Conservation (phyloP, 1,284 basidiomycete genomes). For the Boletus calvinii region DNA sequence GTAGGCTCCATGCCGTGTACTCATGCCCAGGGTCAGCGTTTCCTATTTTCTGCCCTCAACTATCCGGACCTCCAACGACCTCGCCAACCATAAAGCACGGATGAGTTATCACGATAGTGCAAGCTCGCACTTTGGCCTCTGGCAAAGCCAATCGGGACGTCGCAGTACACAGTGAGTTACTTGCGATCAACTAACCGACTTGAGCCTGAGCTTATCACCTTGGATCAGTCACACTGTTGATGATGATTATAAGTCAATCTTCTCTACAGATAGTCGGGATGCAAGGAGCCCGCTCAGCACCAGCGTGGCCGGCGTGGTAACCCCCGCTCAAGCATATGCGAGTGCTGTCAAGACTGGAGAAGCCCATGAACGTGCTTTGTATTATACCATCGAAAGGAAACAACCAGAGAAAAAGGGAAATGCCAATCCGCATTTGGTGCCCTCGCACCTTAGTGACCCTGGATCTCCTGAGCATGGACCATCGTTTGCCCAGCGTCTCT, state of each 20-base stretch:
- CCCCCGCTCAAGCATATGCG: constrained; percentile 25
- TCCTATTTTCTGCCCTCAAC: neutral
- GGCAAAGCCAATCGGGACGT: neutral
- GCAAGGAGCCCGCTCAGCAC: neutral
- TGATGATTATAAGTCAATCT: constrained; percentile 6
- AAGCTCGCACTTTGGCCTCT: neutral
- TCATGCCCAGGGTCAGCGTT: neutral
- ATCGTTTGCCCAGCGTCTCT: constrained; percentile 32
- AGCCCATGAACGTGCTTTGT: constrained; percentile 8
- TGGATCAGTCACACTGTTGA: constrained; percentile 1
- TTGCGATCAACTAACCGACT: neutral
- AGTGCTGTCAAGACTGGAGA: constrained; percentile 13
- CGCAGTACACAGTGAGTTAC: constrained; percentile 6
- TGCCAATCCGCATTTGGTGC: neutral
- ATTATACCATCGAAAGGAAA: constrained; percentile 27
- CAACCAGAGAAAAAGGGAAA: constrained; percentile 8
- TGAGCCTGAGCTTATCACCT: neutral
- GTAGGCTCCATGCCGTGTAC: neutral
- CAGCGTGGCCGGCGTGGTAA: constrained; percentile 6
- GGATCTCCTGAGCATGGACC: constrained; percentile 10
- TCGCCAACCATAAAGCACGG: neutral
- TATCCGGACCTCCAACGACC: neutral
- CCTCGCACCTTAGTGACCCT: neutral
- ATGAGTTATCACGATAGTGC: constrained; percentile 12
- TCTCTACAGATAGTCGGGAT: constrained; percentile 1